Base-by-base conservation (phyloP, 2,329 filamentous ascomycete genomes). In the Camillea tinctor region DNA sequence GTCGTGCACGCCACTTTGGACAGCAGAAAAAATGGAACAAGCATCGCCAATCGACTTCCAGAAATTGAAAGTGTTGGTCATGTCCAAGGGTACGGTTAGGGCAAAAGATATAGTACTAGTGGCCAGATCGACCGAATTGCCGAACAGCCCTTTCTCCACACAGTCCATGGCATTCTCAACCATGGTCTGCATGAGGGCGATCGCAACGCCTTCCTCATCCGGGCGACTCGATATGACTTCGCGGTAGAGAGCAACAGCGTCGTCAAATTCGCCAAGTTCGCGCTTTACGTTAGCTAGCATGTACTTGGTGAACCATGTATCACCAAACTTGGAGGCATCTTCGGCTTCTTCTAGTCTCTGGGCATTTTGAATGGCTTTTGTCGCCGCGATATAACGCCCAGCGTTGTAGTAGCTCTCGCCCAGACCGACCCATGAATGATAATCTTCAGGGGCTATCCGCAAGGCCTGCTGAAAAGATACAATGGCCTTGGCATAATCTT, bases 401-500 rank as follows among this genome's bases (percentile, higher is more conserved):
- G 93, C 96, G 67, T 91, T 95, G 72, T 97, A 90, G 71, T 99
- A 99, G 71, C 93, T 96, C 77, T 99, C 95, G n/a, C 94, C 95
- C 1, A 99, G 82, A 1, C 95, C 95, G 22, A 99, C 91, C 87
- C 94, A 99, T 0, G 92, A 96, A 76, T 99, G 90, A 71, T 98
- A 98, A 74, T 98, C 92, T 50, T 88, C 81, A 0, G 93, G 92
- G 1, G 88, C 86, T 53, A 97, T 91, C 56, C 94, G 84, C 36
- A 99, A 80, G 11, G 95, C 93, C 1, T 92, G 87, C 70, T 98
- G 91, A 73, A 98, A 99, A 0, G 92, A 96, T 8, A 94, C 88
- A 57, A 98, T 93, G 40, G 93, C 93, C 72, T 92, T 90, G 66
- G 88, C 81, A 68, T 94, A 98, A 61, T 96, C 92, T 72, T 96